Evolutionary conservation across 345 rosid species (phyloP).

Genomic region (Populus davidiana): DNA sequence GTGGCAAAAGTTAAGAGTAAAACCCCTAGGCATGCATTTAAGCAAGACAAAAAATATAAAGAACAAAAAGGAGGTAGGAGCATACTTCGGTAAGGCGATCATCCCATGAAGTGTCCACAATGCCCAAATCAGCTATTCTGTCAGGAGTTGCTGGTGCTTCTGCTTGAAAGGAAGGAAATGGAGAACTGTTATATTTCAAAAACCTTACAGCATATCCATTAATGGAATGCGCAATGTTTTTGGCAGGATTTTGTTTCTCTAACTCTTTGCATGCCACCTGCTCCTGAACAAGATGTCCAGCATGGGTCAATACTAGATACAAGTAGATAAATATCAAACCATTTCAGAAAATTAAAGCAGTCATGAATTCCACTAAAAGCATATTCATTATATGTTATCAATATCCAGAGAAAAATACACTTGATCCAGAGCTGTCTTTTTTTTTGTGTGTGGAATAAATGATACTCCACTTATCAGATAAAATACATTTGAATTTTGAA

Average conservation of each 20-base stretch:
- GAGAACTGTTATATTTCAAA: conserved; percentile 54
- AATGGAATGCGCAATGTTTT: conserved; percentile 38
- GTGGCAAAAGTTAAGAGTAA: not conserved
- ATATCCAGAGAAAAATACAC: not conserved
- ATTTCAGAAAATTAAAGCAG: not conserved
- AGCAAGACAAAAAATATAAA: not conserved
- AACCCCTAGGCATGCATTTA: not conserved
- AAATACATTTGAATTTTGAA: not conserved
- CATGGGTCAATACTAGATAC: conserved; percentile 2
- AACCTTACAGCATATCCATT: conserved; percentile 76
- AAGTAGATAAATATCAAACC: conserved; percentile 10
- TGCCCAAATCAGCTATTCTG: conserved; percentile 48
- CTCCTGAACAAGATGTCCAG: conserved; percentile 13
- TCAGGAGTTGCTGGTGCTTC: conserved; percentile 65
- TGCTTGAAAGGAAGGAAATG: conserved; percentile 47
- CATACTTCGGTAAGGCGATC: conserved; percentile 85
- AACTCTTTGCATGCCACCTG: conserved; percentile 55
- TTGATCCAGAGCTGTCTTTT: not conserved
- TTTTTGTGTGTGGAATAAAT: not conserved
- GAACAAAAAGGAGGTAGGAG: conserved; percentile 1
- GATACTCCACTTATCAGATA: not conserved
- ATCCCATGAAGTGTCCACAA: conserved; percentile 56
- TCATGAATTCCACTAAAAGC: not conserved
- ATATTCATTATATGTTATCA: not conserved
- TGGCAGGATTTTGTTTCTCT: conserved; percentile 31